A percentile compares a stretch with the other conserved stretches of the same genome.
phyloP scores from a whole-genome alignment of 2,329 filamentous ascomycete genomes.

The Fusarium sp. region DNA sequence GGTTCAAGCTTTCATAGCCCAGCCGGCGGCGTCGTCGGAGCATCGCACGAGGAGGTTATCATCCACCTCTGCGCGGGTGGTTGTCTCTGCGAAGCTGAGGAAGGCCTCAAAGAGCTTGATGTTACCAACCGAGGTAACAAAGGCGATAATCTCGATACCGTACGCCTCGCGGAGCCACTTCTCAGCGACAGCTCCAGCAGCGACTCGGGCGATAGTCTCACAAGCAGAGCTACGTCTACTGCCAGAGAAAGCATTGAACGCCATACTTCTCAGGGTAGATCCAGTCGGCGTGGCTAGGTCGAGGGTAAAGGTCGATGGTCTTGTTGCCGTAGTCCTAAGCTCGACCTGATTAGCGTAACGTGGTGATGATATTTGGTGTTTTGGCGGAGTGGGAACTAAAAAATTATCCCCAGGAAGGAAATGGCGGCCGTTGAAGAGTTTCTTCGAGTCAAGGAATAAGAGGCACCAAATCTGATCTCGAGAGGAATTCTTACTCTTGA shows the following conservation, averaged over 20 bases:
- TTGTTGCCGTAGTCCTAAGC: slow-evolving; percentile 92
- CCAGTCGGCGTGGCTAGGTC: slow-evolving; percentile 94
- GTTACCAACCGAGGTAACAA: slow-evolving; percentile 84
- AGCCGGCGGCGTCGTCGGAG: slow-evolving; percentile 73
- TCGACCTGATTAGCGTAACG: slow-evolving; percentile 74
- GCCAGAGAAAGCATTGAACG: slow-evolving; percentile 89
- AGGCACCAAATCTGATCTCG: slow-evolving; percentile 26
- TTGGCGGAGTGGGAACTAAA: not conserved
- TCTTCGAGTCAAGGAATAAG: not conserved
- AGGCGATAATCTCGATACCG: slow-evolving; percentile 91
- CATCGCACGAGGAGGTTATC: slow-evolving; percentile 87
- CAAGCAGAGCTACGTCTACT: slow-evolving; percentile 92
- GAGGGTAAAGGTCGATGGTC: slow-evolving; percentile 92
- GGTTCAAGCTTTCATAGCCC: slow-evolving; percentile 83
- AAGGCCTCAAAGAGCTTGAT: slow-evolving; percentile 66
- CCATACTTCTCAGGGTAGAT: slow-evolving; percentile 99
- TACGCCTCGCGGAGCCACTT: slow-evolving; percentile 87
- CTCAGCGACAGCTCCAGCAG: slow-evolving; percentile 91
- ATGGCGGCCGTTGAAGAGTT: slow-evolving; percentile 37
- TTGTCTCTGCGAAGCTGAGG: slow-evolving; percentile 75
- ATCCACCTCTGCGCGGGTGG: slow-evolving; percentile 74
- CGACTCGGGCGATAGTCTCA: slow-evolving; percentile 94
- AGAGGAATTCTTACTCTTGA: slow-evolving; percentile 22
- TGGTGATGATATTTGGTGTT: slow-evolving; percentile 19
- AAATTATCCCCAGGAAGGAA: slow-evolving; percentile 2